phyloP scores from a whole-genome alignment of 306 rosid genomes.

The Prinsepia uniflora region DNA sequence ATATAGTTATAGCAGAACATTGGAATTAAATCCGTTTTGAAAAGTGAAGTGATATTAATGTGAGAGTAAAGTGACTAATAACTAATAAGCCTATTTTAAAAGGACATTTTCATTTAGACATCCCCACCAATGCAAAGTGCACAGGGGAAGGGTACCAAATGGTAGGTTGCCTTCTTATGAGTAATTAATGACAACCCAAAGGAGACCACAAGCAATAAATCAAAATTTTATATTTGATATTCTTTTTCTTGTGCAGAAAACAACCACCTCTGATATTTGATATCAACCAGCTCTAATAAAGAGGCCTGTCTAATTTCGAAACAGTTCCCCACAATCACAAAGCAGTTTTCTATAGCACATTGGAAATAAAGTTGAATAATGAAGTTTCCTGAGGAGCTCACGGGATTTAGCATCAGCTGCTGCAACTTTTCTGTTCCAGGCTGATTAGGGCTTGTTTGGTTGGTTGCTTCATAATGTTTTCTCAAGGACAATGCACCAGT shows the following conservation, averaged over 20 bases:
- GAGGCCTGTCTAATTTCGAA: not conserved
- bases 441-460: not conserved
- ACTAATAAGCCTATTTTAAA: too few species aligned
- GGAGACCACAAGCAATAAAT: not conserved
- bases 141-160: not conserved
- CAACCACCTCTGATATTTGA: not conserved
- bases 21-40: too few species aligned
- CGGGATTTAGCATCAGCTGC: not conserved
- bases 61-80: too few species aligned
- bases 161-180: not conserved
- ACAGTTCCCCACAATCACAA: not conserved
- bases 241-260: constrained; percentile 1
- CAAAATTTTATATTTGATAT: not conserved
- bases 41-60: too few species aligned
- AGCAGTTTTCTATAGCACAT: not conserved
- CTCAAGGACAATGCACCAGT: constrained; percentile 90
- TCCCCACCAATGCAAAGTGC: not conserved
- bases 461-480: constrained; percentile 39
- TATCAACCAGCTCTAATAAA: constrained; percentile 6
- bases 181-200: constrained; percentile 3
- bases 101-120: too few species aligned
- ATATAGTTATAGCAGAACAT: too few species aligned
- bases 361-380: constrained; percentile 3
- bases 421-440: constrained; percentile 1
- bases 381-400: not conserved